Evolutionary conservation across 2,329 filamentous ascomycete species (phyloP), one percentile per base, ranked within the genome.

Genomic region (Hypoxylon sp.): DNA sequence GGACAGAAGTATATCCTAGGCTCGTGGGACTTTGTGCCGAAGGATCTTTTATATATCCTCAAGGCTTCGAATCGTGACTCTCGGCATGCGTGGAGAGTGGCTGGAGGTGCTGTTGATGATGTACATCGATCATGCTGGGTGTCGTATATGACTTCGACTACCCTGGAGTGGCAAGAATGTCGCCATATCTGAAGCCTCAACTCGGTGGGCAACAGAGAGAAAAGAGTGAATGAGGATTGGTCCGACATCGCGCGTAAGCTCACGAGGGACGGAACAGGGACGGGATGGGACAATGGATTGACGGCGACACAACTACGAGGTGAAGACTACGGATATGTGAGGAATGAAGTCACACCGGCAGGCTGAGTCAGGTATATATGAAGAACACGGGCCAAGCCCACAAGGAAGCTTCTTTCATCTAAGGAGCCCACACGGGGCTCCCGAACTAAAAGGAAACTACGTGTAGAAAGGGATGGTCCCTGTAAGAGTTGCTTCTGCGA

Each of bases 51-150:
- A 74, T 83, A 85, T 42, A 80, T 65, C 48, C 77, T 76, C 55
- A 81, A 72, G 24, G 80, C 81, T 70, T 84, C 83, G 39, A 72
- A 65, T 39, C 84, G 80, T 5, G 83, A 79, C 74, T 85, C 83
- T 33, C 72, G 79, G 68, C 77, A 82, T 64, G 76, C 77, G 39
- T 83, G 81, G 13, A 85, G 78, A 46, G 82, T 72, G 10, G 79
- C 70, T 0, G 84, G 83, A 11, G 80, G 80, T 35, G 75, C 70
- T 6, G 83, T 78, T 3, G 76, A 75, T 10, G 81, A 79, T 26
- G 74, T 72, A 73, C 81, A 84, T 53, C 73, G 74, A 70, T 83
- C 79, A 5, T 74, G 59, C 9, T 76, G 65, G 13, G 76, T 65
- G 42, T 79, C 73, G 73, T 84, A 85, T 63, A 75, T 74, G 52